Percentiles rank a stretch among this genome's conserved stretches.
These are phyloP conservation scores for Novakomyces olei DNA, from an alignment of 805 yeast genomes.

Conservation along the genomic window DNA sequence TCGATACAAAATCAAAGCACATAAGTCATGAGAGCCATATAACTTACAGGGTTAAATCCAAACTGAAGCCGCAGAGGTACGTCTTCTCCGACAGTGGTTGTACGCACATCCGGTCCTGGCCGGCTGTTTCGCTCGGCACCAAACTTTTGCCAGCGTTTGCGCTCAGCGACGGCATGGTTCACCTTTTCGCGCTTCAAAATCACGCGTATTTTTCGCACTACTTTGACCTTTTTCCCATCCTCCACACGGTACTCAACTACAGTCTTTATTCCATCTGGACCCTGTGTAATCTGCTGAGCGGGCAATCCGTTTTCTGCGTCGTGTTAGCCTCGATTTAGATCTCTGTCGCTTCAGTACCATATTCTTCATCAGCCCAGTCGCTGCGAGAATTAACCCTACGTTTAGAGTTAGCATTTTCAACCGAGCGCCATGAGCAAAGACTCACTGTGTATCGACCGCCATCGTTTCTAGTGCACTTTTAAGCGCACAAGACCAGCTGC, in stretches of 20 bases:
- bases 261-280: conserved; percentile 77
- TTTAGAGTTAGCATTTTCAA: too few relatives aligned
- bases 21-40: too few relatives aligned
- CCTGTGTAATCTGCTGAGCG: conserved; percentile 50
- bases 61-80: conserved; percentile 47
- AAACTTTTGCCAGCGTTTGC: conserved; percentile 72
- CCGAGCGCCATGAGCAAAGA: too few relatives aligned
- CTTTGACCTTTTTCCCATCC: conserved; percentile 63
- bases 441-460: too few relatives aligned
- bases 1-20: too few relatives aligned
- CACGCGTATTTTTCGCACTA: conserved; percentile 67
- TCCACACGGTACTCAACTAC: conserved; percentile 46
- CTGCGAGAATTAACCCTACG: too few relatives aligned
- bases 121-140: conserved; percentile 56
- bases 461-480: too few relatives aligned
- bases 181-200: conserved; percentile 60
- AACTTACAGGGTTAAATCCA: conserved; percentile 12
- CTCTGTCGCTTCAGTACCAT: too few relatives aligned
- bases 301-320: conserved; percentile 22
- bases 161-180: conserved; percentile 63
- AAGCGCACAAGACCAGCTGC: too few relatives aligned
- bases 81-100: conserved; percentile 75
- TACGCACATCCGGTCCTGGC: conserved; percentile 71
- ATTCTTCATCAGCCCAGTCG: too few relatives aligned
- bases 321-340: too few relatives aligned